These are phyloP conservation scores for Thinopyrum elongatum DNA, from an alignment of 176 grass and related monocot species.

Conservation along the genomic window DNA sequence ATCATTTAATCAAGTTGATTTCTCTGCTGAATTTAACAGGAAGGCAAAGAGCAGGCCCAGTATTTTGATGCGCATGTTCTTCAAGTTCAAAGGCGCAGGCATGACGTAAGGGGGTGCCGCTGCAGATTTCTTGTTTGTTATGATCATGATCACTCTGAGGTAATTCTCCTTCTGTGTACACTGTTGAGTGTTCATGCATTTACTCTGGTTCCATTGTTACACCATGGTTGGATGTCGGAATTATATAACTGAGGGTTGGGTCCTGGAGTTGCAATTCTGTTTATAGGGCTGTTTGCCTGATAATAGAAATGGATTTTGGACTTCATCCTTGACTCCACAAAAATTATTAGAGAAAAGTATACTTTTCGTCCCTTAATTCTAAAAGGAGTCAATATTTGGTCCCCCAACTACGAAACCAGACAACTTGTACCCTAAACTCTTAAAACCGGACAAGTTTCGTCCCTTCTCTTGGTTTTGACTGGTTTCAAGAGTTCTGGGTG, in stretches of 20 bases:
- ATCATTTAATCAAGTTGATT: background rate
- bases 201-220: background rate
- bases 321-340: background rate
- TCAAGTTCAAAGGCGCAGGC: constrained; percentile 80
- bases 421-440: too few species aligned
- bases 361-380: too few species aligned
- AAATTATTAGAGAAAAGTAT: too few species aligned
- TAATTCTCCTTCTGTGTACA: constrained; percentile 15
- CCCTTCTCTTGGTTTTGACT: too few species aligned
- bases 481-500: too few species aligned
- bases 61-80: constrained; percentile 80
- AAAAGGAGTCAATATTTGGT: too few species aligned
- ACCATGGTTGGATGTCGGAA: background rate
- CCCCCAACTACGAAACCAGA: too few species aligned
- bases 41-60: constrained; percentile 82
- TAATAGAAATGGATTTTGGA: background rate
- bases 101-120: constrained; percentile 72
- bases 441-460: too few species aligned
- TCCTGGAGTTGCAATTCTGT: background rate
- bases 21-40: constrained; percentile 32
- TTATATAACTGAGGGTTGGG: too few species aligned
- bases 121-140: constrained; percentile 87
- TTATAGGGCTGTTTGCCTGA: background rate
- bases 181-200: background rate
- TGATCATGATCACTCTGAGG: constrained; percentile 82